These are phyloP conservation scores for Boeremia lycopersici DNA, from an alignment of 2,329 filamentous ascomycete genomes.

Conservation along the genomic window DNA sequence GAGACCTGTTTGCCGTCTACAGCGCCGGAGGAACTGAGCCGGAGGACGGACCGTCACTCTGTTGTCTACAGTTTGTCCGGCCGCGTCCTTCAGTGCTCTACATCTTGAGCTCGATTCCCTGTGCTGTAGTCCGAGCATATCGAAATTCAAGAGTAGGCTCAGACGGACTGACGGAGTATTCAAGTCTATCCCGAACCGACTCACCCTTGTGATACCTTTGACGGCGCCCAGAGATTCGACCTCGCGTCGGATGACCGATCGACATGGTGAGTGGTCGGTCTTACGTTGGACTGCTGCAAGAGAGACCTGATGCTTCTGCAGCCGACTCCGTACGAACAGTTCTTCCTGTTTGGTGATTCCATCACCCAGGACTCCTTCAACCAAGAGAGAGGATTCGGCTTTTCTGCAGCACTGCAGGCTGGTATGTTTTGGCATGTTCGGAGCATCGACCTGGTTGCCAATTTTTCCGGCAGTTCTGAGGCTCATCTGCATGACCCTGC, in stretches of 20 bases:
- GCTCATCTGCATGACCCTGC: constrained; percentile 6
- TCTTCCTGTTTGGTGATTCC: constrained; percentile 87
- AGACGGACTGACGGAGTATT: neutral
- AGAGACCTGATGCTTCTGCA: constrained; percentile 12
- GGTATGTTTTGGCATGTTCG: constrained; percentile 55
- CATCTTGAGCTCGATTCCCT: neutral
- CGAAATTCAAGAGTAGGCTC: neutral
- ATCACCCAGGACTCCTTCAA: constrained; percentile 74
- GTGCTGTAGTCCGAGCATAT: neutral
- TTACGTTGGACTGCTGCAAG: neutral
- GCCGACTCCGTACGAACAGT: constrained; percentile 49
- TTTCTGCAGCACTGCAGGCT: constrained; percentile 72
- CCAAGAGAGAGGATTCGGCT: constrained; percentile 71
- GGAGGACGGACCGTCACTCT: constrained; percentile 3
- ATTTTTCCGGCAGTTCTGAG: constrained; percentile 2
- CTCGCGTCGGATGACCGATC: neutral
- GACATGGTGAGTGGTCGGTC: constrained; percentile 17
- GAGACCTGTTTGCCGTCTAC: constrained; percentile 8
- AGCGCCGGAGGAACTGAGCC: constrained; percentile 7
- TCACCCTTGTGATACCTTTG: constrained; percentile 17
- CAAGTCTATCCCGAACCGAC: constrained; percentile 7
- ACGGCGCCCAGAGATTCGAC: constrained; percentile 15
- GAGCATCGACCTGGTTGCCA: neutral
- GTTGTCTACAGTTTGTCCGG: constrained; percentile 6
- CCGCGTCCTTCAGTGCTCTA: neutral